Evolutionary conservation across 2,329 filamentous ascomycete species (phyloP), one percentile per base, ranked within the genome.

Genomic region (Talaromyces sp.): DNA sequence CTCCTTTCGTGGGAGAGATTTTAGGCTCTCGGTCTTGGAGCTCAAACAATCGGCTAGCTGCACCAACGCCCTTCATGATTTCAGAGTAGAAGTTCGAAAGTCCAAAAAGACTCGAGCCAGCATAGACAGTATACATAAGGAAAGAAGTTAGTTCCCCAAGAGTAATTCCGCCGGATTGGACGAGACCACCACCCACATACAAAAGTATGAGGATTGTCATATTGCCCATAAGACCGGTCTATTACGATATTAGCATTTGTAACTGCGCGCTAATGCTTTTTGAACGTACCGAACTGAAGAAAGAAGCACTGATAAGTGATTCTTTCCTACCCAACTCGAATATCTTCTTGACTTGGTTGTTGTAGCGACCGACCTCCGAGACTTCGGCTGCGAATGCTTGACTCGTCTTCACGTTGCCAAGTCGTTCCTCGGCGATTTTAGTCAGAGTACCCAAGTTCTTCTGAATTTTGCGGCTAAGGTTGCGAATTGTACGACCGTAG

Each of bases 1-100:
- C 75, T 68, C 95, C 95, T 61, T 90, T 88, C 0, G 96, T 99
- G 22, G 93, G 88, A n/a, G 89, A 89, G 67, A 98, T 96, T 2
- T 88, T 90, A 0, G 93, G 91, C 66, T 91, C 83, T 68, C 95
- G 89, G 76, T 99, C 95, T 76, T 98, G 93, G 5, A 99, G 85
- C 75, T 99, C 95, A 73, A 99, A 99, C 1, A 99, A 84, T 67
- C 95, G 90, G 73, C 91, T 96, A n/a, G 95, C 95, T 49, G 95
- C 95, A 72, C 96, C 95, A 3, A 97, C 94, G 49, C 96, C 96
- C 78, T 99, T 99, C 95, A 99, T 99, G 68, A 99, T 84, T 76
- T 99, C 95, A 0, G 93, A 97, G 79, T 97, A 99, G 80, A 99
- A 99, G 65, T 91, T 92, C 3, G 93, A 97, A 1, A 99, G 83